Evolutionary conservation across 306 rosid genomes (phyloP).

Genomic region (Cicer judaicum): DNA sequence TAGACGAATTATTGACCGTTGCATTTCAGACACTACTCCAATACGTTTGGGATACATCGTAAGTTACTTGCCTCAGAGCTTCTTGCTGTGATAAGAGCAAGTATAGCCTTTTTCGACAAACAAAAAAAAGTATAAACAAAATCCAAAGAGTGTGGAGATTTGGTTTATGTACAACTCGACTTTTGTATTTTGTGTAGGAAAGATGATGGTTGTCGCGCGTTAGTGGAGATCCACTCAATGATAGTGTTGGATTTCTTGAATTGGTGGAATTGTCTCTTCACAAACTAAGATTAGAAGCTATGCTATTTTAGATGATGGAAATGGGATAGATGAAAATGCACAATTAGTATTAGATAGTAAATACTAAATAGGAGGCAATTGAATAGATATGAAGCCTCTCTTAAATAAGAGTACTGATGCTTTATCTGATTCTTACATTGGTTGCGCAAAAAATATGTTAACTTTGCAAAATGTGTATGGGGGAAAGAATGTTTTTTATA

Average conservation of each 20-base stretch:
- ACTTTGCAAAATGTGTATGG: not conserved
- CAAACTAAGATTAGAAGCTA: not conserved
- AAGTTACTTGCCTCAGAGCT: slow-evolving; percentile 8
- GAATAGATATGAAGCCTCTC: not conserved
- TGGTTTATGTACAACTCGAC: not conserved
- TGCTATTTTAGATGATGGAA: slow-evolving; percentile 9
- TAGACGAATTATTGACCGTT: not conserved
- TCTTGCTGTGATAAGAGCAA: not conserved
- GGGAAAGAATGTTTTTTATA: not conserved
- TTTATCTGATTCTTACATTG: not conserved
- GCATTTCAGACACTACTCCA: not conserved
- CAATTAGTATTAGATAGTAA: not conserved
- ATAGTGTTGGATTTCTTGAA: not conserved
- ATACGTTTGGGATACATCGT: not conserved
- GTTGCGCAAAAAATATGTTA: not conserved
- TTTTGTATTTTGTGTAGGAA: not conserved
- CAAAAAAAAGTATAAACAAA: not conserved
- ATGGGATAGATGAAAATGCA: not conserved
- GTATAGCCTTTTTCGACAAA: not conserved
- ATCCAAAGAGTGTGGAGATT: not conserved
- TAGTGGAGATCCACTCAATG: not conserved
- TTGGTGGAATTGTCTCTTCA: not conserved
- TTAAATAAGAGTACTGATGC: not conserved
- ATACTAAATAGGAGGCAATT: slow-evolving; percentile 4
- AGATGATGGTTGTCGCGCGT: not conserved